Conservation (phyloP, 1,284 basidiomycete species). For the Uromyces viciae-fabae region DNA sequence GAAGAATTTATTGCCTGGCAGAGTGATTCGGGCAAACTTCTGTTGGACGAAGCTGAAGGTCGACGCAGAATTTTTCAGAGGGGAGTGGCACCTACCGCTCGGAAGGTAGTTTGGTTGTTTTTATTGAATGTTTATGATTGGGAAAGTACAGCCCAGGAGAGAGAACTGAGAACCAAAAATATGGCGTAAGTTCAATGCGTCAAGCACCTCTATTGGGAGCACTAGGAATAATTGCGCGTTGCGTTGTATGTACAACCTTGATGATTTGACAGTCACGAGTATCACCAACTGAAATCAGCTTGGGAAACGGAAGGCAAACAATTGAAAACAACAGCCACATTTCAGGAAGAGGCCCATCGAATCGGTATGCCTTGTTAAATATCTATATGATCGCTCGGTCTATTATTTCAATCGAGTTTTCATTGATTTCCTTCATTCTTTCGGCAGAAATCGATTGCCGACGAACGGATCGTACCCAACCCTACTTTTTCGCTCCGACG, state of each 20-base stretch:
- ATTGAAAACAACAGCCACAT: conserved; percentile 54
- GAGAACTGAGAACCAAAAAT: conserved; percentile 48
- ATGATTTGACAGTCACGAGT: conserved; percentile 61
- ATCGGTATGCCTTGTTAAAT: conserved; percentile 47
- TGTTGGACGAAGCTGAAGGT: conserved; percentile 67
- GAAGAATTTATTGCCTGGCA: conserved; percentile 71
- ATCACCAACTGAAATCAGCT: conserved; percentile 66
- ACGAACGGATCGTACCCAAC: conserved; percentile 87
- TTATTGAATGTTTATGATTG: conserved; percentile 78
- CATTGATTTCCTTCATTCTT: neutral
- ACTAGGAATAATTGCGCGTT: conserved; percentile 54
- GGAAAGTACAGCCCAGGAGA: conserved; percentile 58
- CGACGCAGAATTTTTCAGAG: conserved; percentile 68
- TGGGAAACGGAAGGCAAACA: conserved; percentile 74
- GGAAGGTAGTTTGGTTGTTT: conserved; percentile 81
- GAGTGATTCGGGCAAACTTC: conserved; percentile 65
- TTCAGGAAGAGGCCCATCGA: conserved; percentile 52
- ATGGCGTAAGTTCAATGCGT: conserved; percentile 46
- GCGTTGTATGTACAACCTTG: conserved; percentile 4
- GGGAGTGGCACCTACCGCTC: conserved; percentile 63
- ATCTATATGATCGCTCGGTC: neutral
- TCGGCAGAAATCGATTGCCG: conserved; percentile 87
- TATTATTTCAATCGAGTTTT: neutral
- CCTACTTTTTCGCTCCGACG: conserved; percentile 64
- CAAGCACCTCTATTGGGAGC: conserved; percentile 46